Base-by-base conservation (phyloP, 352 stramenopile genomes). In the Elongisporangium senticosum region DNA sequence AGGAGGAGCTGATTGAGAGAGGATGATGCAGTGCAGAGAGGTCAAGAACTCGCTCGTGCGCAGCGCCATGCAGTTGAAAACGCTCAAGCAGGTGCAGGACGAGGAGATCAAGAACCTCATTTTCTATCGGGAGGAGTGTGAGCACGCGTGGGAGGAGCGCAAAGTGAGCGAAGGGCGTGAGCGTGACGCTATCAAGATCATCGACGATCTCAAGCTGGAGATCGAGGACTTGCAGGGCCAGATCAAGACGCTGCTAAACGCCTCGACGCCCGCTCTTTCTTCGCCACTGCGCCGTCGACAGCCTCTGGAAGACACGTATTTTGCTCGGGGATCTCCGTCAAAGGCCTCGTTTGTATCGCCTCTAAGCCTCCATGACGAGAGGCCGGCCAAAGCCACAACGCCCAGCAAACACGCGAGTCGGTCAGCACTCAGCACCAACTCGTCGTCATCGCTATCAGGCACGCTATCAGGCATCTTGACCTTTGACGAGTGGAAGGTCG, bases 71-170 rank as follows among this genome's bases (percentile, higher is more conserved):
- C 71, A 75, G 55, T 73, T 89, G 53, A 77, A 79, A 51, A 79
- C 75, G 20, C 68, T 69, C 10, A 70, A 90, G 61, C 71, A 85
- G 62, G 55, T 85, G n/a, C 75, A 90, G 13, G 72, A 81, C 13
- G 74, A 90, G 50, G 77, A 90, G 57, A 76, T 86, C 69, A 86
- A 86, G 51, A 87, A 79, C 58, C 64, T 90, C 15, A 49, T 75
- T 4, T 90, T 83, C 68, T 90, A 90, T 47, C 72, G 80, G 7
- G 77, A 90, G n/a, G 80, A 90, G 56, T 90, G 80, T 52, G 75
- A 90, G 49, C 63, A 82, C 53, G 76, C 76, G 11, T 90, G 80
- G 77, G 81, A 78, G 50, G 75, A 85, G 55, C 75, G 69, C 33
- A 63, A 63, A 1, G n/a, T 86, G 21, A 78, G 75, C 39, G 73